Evolutionary conservation across 2,329 filamentous ascomycete species (phyloP).

Genomic region (Monosporascus cannonballus): DNA sequence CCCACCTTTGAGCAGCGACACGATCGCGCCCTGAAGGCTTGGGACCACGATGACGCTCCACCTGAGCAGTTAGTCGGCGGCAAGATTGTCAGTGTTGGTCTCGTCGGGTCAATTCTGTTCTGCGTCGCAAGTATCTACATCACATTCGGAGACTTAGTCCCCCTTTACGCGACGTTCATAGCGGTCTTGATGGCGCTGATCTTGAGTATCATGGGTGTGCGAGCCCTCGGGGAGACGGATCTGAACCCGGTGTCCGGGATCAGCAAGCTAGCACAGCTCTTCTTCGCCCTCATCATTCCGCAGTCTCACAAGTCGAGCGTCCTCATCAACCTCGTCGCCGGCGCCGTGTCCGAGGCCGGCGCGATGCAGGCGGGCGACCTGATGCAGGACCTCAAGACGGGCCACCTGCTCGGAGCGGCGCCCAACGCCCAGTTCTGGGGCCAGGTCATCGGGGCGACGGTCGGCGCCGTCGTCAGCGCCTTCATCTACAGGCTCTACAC

Average conservation of each 20-base stretch:
- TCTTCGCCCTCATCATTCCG: slow-evolving; percentile 88
- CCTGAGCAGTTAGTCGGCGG: slow-evolving; percentile 73
- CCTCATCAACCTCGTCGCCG: slow-evolving; percentile 91
- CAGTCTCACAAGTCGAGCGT: slow-evolving; percentile 75
- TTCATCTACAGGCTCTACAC: slow-evolving; percentile 88
- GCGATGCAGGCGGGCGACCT: slow-evolving; percentile 93
- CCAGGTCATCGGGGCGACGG: slow-evolving; percentile 82
- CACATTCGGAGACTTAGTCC: slow-evolving; percentile 78
- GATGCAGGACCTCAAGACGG: slow-evolving; percentile 95
- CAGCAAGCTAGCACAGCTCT: slow-evolving; percentile 89
- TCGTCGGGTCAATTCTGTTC: slow-evolving; percentile 68
- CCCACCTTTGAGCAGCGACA: slow-evolving; percentile 16
- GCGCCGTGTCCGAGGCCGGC: slow-evolving; percentile 77
- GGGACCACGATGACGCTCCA: slow-evolving; percentile 71
- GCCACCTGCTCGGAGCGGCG: slow-evolving; percentile 83
- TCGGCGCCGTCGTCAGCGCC: slow-evolving; percentile 80
- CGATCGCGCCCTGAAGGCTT: slow-evolving; percentile 21
- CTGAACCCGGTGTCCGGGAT: slow-evolving; percentile 95
- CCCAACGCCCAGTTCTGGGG: slow-evolving; percentile 96
- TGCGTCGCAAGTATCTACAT: slow-evolving; percentile 78
- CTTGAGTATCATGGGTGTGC: slow-evolving; percentile 67
- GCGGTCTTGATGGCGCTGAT: slow-evolving; percentile 81
- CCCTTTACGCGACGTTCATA: slow-evolving; percentile 66
- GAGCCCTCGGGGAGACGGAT: slow-evolving; percentile 75
- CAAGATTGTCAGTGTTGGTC: slow-evolving; percentile 65